phyloP scores from a whole-genome alignment of 352 stramenopile genomes.

The Thalassiosira hispida region DNA sequence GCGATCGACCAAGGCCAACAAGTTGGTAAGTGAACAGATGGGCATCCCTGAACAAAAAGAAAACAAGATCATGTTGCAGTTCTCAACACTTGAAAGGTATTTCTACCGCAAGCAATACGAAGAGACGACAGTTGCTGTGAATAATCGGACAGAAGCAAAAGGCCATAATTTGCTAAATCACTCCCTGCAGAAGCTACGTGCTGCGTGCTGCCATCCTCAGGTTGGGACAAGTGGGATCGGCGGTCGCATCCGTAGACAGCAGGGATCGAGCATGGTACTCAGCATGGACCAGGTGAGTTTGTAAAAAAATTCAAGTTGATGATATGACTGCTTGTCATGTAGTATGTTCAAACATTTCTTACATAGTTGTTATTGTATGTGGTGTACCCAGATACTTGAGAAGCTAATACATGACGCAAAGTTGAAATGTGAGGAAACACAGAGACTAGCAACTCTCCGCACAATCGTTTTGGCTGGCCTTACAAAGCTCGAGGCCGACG shows the following conservation, averaged over 20 bases:
- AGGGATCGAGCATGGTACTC: conserved; percentile 18
- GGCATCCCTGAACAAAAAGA: conserved; percentile 72
- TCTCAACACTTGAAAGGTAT: conserved; percentile 68
- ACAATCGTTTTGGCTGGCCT: conserved; percentile 67
- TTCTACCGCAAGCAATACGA: conserved; percentile 75
- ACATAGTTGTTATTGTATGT: too few species aligned
- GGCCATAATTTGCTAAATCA: conserved; percentile 73
- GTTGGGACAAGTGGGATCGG: conserved; percentile 77
- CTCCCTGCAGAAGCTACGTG: conserved; percentile 87
- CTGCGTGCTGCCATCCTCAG: conserved; percentile 92
- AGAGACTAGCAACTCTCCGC: conserved; percentile 62
- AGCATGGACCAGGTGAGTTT: conserved; percentile 34
- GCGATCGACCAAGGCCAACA: conserved; percentile 67
- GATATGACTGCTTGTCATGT: conserved; percentile 22
- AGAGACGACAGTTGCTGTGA: conserved; percentile 43
- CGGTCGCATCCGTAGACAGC: conserved; percentile 13
- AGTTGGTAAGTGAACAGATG: conserved; percentile 63
- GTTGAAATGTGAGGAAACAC: conserved; percentile 67
- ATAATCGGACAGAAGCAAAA: conserved; percentile 23
- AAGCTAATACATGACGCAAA: conserved; percentile 73
- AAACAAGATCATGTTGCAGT: conserved; percentile 55
- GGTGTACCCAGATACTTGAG: conserved; percentile 63
- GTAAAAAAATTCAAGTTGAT: neutral
- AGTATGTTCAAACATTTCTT: conserved; percentile 53
- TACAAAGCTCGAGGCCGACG: conserved; percentile 61